Evolutionary conservation across 2,329 filamentous ascomycete genomes (phyloP).

Genomic region (Reticulascus tulasneorum): DNA sequence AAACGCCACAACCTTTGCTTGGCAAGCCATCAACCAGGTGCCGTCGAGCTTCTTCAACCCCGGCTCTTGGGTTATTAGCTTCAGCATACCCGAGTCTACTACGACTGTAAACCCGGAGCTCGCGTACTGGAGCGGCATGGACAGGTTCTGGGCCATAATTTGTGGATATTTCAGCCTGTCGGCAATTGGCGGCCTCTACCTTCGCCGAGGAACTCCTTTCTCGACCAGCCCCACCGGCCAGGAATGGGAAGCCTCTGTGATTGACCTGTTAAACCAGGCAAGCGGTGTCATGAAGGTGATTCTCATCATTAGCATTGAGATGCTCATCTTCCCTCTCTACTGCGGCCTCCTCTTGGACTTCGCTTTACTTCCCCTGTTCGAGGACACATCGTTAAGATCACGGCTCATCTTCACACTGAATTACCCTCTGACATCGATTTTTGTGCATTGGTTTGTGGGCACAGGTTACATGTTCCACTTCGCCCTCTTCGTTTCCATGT

Average conservation of each 20-base stretch:
- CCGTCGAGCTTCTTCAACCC: constrained; percentile 39
- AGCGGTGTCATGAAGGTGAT: constrained; percentile 98
- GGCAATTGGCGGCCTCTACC: constrained; percentile 70
- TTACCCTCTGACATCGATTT: constrained; percentile 84
- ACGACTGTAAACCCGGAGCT: constrained; percentile 50
- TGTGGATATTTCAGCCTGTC: constrained; percentile 79
- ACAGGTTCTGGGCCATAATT: constrained; percentile 68
- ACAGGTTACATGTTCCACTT: constrained; percentile 99
- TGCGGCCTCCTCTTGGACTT: constrained; percentile 87
- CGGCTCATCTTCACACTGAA: constrained; percentile 73
- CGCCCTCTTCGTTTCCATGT: constrained; percentile 97
- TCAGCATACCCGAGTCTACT: constrained; percentile 38
- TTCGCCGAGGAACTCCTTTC: constrained; percentile 69
- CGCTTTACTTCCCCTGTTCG: constrained; percentile 85
- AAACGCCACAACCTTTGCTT: constrained; percentile 15
- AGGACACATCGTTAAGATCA: constrained; percentile 70
- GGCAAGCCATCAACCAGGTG: constrained; percentile 24
- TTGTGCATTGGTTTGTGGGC: constrained; percentile 97
- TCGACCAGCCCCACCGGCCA: constrained; percentile 52
- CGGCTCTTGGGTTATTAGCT: constrained; percentile 54
- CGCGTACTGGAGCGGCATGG: constrained; percentile 63
- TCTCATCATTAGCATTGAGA: constrained; percentile 96
- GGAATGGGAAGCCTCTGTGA: constrained; percentile 70
- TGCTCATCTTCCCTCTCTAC: constrained; percentile 95
- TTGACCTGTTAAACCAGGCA: constrained; percentile 84